These are phyloP conservation scores for Nemania abortiva DNA, from an alignment of 2,329 filamentous ascomycete genomes.

Conservation along the genomic window DNA sequence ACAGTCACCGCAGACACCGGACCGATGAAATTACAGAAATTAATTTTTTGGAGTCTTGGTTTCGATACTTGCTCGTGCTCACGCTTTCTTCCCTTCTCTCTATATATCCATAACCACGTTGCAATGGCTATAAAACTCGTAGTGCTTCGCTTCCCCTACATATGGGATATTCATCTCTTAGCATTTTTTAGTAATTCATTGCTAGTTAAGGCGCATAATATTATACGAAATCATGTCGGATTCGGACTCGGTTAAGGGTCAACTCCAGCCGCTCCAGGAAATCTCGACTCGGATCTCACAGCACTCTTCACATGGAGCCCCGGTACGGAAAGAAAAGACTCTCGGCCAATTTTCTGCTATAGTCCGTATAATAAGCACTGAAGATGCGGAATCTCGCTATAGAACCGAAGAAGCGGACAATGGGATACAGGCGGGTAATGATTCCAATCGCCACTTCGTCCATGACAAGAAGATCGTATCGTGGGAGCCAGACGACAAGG, in stretches of 20 bases:
- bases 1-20: slow-evolving; percentile 7
- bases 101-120: background rate
- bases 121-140: background rate
- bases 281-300: slow-evolving; percentile 23
- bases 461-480: slow-evolving; percentile 54
- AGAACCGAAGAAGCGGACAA: slow-evolving; percentile 58
- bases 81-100: background rate
- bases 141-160: slow-evolving; percentile 6
- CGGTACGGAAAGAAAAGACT: slow-evolving; percentile 3
- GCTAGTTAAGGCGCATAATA: background rate
- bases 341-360: slow-evolving; percentile 41
- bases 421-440: slow-evolving; percentile 37
- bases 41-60: slow-evolving; percentile 4
- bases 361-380: slow-evolving; percentile 53
- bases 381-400: slow-evolving; percentile 57
- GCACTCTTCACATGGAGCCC: slow-evolving; percentile 19
- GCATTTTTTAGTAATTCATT: background rate
- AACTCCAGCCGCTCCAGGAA: slow-evolving; percentile 15
- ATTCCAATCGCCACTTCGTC: slow-evolving; percentile 33
- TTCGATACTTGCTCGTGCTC: background rate
- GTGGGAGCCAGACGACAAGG: slow-evolving; percentile 62
- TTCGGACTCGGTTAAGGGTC: slow-evolving; percentile 8
- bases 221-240: slow-evolving; percentile 19
- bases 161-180: background rate
- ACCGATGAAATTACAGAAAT: slow-evolving; percentile 2